These are phyloP conservation scores for Dalbergia cochinchinensis DNA, from an alignment of 306 rosid species.

Conservation along the genomic window DNA sequence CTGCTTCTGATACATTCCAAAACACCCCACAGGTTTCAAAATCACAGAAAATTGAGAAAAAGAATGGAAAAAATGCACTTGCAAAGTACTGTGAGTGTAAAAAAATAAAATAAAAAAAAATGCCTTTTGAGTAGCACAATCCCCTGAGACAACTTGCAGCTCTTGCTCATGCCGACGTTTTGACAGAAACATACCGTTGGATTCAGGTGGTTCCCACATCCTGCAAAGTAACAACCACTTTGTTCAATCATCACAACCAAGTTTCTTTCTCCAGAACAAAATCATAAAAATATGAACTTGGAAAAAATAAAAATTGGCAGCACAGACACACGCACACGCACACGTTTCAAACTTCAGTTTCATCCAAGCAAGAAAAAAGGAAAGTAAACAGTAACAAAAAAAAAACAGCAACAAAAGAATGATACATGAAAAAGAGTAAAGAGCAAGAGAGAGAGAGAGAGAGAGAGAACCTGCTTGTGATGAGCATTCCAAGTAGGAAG, in stretches of 20 bases:
- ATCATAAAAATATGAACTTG: no score
- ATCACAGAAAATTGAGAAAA: background rate
- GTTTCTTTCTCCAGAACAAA: background rate
- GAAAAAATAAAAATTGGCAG: background rate
- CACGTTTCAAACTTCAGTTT: conserved; percentile 32
- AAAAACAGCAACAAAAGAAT: background rate
- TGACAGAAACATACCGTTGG: conserved; percentile 65
- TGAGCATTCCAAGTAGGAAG: conserved; percentile 81
- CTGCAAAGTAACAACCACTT: conserved; percentile 45
- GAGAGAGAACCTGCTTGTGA: conserved; percentile 70
- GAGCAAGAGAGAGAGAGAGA: background rate
- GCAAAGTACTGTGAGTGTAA: background rate
- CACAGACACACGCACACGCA: background rate
- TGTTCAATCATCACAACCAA: no score
- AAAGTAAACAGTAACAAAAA: background rate
- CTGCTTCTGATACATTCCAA: conserved; percentile 56
- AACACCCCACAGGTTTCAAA: background rate
- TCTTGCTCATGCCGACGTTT: conserved; percentile 73
- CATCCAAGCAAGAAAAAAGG: background rate
- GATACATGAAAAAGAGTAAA: background rate
- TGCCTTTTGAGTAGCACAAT: conserved; percentile 64
- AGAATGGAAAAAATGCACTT: background rate
- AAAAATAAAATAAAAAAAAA: background rate
- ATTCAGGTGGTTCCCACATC: conserved; percentile 76
- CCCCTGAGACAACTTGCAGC: conserved; percentile 74